A percentile compares a stretch with the other conserved stretches of the same genome.
Conservation (phyloP, 805 yeast genomes). For the Starmerella ratchasimensis region DNA sequence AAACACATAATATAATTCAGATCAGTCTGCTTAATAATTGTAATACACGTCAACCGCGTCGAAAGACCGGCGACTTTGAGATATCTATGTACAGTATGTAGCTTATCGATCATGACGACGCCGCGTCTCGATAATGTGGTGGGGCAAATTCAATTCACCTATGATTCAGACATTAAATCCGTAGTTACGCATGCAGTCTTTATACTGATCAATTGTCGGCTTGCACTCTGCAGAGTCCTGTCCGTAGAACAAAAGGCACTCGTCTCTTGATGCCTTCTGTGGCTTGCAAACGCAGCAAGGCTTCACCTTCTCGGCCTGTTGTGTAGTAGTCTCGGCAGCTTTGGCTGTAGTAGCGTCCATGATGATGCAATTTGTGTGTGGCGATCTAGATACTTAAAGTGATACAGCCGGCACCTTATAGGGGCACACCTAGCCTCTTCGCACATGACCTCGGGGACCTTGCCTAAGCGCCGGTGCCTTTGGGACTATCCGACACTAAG, state of each 20-base stretch:
- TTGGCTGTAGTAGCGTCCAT: background rate
- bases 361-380: background rate
- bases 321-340: background rate
- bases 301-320: conserved; percentile 47
- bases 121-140: background rate
- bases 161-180: conserved; percentile 47
- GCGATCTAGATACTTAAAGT: background rate
- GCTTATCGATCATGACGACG: no score
- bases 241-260: conserved; percentile 71
- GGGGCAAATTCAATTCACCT: background rate
- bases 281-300: conserved; percentile 94
- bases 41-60: no score
- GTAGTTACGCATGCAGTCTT: conserved; percentile 78
- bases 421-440: no score
- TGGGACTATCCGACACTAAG: background rate
- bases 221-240: conserved; percentile 74
- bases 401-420: no score
- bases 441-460: no score
- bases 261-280: conserved; percentile 70
- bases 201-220: conserved; percentile 55
- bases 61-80: no score
- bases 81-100: conserved; percentile 6
- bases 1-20: no score
- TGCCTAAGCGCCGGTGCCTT: no score
- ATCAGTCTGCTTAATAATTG: no score